Evolutionary conservation across 768 basidiomycete species (phyloP).

Genomic region (Gautieria morchelliformis): DNA sequence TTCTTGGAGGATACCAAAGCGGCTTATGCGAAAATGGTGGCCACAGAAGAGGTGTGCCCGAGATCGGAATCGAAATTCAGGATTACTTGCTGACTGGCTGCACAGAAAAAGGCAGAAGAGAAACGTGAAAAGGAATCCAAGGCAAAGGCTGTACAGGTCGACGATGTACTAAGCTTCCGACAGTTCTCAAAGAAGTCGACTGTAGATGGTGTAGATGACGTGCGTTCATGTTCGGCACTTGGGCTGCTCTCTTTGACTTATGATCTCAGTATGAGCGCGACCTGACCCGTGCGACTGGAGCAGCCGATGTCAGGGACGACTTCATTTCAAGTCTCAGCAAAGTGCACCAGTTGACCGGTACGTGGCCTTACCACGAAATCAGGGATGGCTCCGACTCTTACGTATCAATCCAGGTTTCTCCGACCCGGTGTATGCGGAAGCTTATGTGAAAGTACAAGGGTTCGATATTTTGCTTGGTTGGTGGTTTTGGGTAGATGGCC

Average conservation of each 20-base stretch:
- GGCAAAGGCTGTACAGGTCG: constrained; percentile 73
- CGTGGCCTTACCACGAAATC: constrained; percentile 10
- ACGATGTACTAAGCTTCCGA: constrained; percentile 85
- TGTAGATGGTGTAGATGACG: constrained; percentile 53
- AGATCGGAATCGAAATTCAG: not conserved
- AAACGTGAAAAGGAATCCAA: constrained; percentile 68
- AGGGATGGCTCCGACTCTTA: not conserved
- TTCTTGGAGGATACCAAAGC: constrained; percentile 82
- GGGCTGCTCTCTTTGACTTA: not conserved
- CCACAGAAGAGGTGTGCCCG: constrained; percentile 69
- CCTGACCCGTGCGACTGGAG: constrained; percentile 80
- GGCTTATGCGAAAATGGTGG: constrained; percentile 93
- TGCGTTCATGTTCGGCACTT: constrained; percentile 8
- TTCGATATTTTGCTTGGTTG: constrained; percentile 90
- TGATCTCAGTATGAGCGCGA: constrained; percentile 72
- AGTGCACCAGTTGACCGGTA: constrained; percentile 89
- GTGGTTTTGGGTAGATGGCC: constrained; percentile 12
- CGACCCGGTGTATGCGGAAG: constrained; percentile 96
- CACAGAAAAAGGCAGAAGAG: constrained; percentile 82
- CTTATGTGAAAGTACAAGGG: constrained; percentile 94
- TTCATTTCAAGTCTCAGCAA: constrained; percentile 89
- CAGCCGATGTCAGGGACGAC: constrained; percentile 77
- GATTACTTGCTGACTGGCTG: not conserved
- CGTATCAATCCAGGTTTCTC: constrained; percentile 63
- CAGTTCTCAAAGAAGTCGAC: constrained; percentile 91